Evolutionary conservation across 257 asterid species (phyloP).

Genomic region (Solanum ossicruentum): DNA sequence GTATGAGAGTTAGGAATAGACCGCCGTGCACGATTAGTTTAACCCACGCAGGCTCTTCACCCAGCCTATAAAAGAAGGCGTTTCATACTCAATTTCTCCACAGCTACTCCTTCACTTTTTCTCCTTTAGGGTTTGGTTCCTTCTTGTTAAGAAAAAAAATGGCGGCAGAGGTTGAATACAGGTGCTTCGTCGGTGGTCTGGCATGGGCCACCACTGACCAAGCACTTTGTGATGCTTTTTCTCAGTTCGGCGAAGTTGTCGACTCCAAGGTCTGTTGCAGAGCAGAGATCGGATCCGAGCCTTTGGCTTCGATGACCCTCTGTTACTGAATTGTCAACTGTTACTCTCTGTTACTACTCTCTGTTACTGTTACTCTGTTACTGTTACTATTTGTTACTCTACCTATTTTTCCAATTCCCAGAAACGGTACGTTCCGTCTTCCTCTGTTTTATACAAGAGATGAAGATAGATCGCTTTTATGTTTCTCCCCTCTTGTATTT

Average conservation of each 20-base stretch:
- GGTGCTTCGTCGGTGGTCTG: conserved; percentile 29
- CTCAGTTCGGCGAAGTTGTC: conserved; percentile 43
- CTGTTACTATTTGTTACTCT: background rate
- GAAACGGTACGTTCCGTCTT: conserved; percentile 25
- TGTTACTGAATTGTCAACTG: background rate
- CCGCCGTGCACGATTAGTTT: background rate
- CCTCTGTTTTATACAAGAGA: background rate
- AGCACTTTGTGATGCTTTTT: conserved; percentile 31
- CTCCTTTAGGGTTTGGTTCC: background rate
- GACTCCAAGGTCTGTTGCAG: conserved; percentile 56
- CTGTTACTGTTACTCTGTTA: background rate
- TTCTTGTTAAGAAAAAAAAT: background rate
- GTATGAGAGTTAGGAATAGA: background rate
- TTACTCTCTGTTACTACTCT: background rate
- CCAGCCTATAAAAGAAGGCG: background rate
- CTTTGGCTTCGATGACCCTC: conserved; percentile 13
- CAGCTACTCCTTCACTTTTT: background rate
- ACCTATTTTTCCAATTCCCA: background rate
- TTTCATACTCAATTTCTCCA: accelerated
- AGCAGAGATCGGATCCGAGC: conserved; percentile 17
- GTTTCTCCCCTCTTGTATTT: background rate
- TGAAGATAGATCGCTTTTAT: conserved; percentile 18
- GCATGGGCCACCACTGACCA: conserved; percentile 62
- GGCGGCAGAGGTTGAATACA: conserved; percentile 13
- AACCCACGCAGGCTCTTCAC: background rate